Evolutionary conservation across 495 filamentous ascomycete species (phyloP).

Genomic region (Chaetomidium leptoderma): DNA sequence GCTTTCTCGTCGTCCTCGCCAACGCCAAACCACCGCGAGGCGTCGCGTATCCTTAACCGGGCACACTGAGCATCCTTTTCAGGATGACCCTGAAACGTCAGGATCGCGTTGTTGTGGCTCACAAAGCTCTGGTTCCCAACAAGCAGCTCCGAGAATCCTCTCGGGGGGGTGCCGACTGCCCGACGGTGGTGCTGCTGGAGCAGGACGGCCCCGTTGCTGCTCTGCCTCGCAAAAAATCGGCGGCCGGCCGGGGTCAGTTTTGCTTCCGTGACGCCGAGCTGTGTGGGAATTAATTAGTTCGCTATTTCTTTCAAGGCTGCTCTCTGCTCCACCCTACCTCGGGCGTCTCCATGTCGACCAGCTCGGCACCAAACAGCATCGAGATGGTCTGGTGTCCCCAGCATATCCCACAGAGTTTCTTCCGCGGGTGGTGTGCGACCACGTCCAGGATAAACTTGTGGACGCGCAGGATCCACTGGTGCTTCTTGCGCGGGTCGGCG

Average conservation of each 20-base stretch:
- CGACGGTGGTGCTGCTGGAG: slow-evolving; percentile 48
- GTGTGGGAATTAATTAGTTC: neutral
- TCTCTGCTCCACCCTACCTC: slow-evolving; percentile 29
- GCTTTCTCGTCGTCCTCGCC: slow-evolving; percentile 26
- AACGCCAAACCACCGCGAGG: slow-evolving; percentile 40
- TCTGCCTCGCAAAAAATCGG: slow-evolving; percentile 31
- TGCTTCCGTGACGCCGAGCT: slow-evolving; percentile 42
- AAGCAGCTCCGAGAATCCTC: slow-evolving; percentile 35
- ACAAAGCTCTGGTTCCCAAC: slow-evolving; percentile 41
- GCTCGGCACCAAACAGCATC: slow-evolving; percentile 39
- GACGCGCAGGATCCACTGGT: slow-evolving; percentile 44
- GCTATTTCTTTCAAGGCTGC: neutral
- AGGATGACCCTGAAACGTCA: slow-evolving; percentile 50
- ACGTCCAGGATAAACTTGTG: slow-evolving; percentile 40
- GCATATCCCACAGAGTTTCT: slow-evolving; percentile 46
- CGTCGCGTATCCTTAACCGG: slow-evolving; percentile 36
- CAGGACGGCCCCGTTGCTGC: slow-evolving; percentile 5
- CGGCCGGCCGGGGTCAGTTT: slow-evolving; percentile 36
- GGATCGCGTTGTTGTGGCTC: slow-evolving; percentile 38
- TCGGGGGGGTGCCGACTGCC: slow-evolving; percentile 31
- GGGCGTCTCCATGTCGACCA: slow-evolving; percentile 38
- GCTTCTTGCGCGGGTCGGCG: slow-evolving; percentile 41
- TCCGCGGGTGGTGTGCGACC: slow-evolving; percentile 33
- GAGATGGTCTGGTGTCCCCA: slow-evolving; percentile 49
- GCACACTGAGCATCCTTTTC: slow-evolving; percentile 46